Evolutionary conservation across 1,284 basidiomycete species (phyloP).

Genomic region (Ustilago esculenta): DNA sequence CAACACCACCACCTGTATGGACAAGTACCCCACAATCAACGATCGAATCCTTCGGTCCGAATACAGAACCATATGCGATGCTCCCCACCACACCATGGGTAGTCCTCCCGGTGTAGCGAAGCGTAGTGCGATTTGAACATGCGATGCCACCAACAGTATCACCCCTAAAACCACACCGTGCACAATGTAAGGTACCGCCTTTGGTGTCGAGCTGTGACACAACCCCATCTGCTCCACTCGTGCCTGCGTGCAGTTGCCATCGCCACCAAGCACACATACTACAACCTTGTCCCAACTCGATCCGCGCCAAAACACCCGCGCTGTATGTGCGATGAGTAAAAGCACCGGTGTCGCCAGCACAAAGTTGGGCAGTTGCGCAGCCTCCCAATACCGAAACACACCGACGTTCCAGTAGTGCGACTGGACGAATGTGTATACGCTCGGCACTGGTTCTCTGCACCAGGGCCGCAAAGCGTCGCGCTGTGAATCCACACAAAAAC

Average conservation of each 20-base stretch:
- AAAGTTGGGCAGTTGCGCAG: slow-evolving; percentile 86
- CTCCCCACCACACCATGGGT: slow-evolving; percentile 83
- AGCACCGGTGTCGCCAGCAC: slow-evolving; percentile 78
- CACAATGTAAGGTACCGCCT: slow-evolving; percentile 75
- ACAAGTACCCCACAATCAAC: slow-evolving; percentile 75
- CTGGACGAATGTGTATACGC: slow-evolving; percentile 86
- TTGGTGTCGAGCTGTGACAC: too few species aligned
- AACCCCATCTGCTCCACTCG: too few species aligned
- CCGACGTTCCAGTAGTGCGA: slow-evolving; percentile 85
- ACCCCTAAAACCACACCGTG: slow-evolving; percentile 72
- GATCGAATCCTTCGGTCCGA: slow-evolving; percentile 55
- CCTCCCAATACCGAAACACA: slow-evolving; percentile 85
- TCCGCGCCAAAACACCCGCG: slow-evolving; percentile 59
- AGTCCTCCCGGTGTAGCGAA: slow-evolving; percentile 75
- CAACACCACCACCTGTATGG: slow-evolving; percentile 78
- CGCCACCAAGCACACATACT: too few species aligned
- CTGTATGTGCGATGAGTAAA: not conserved
- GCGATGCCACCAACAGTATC: slow-evolving; percentile 80
- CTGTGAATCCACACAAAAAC: too few species aligned
- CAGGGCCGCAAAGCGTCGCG: too few species aligned
- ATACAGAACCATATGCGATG: slow-evolving; percentile 74
- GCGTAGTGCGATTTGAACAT: slow-evolving; percentile 89
- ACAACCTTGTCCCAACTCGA: not conserved
- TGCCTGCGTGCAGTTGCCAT: too few species aligned
- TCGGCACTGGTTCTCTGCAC: slow-evolving; percentile 75